Evolutionary conservation across 2,329 filamentous ascomycete genomes (phyloP), one percentile per base, ranked within the genome.

Genomic region (Knufia petricola): DNA sequence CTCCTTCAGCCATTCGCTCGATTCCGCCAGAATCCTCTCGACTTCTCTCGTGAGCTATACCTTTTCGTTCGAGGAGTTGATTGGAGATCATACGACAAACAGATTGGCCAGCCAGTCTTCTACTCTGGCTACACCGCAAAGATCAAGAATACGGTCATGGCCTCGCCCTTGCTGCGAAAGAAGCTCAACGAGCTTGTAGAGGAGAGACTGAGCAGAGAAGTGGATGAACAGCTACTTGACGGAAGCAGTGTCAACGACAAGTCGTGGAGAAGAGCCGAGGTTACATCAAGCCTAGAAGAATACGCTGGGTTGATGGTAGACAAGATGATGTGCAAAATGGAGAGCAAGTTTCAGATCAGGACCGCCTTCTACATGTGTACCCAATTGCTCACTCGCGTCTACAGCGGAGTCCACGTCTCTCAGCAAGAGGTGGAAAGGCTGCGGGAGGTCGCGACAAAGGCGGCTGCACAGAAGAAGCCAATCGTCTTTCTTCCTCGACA

Each of bases 291-390:
- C 50, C 70, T 98, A 39, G 75, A 81, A 48, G 82, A 95, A 61
- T 82, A 95, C 3, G 85, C 87, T 3, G 87, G 92, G 55, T 82
- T 84, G 56, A 82, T 92, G 77, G 87, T 88, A 20, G 87, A 95
- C 62, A 80, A 84, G 54, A 96, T 98, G 92, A 95, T 98, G 53
- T 96, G 90, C 77, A 98, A 98, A 69, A 90, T 96, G 76, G 92
- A 98, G 67, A 94, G 84, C 72, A 94, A 89, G 63, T 73, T 79
- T 1, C 96, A 96, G 62, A 95, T 98, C 58, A 75, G 92, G 42
- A 81, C 87, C 20, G 90, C 92, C 40, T 96, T 96, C 64, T 98
- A 95, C 64, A 63, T 95, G 32, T 75, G 74, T 41, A 94, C 89
- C 1, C 90, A 96, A 67, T 74, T 96, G 40, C 72, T 96, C 53